phyloP scores from a whole-genome alignment of 768 basidiomycete genomes.

The Cyathus striatus region DNA sequence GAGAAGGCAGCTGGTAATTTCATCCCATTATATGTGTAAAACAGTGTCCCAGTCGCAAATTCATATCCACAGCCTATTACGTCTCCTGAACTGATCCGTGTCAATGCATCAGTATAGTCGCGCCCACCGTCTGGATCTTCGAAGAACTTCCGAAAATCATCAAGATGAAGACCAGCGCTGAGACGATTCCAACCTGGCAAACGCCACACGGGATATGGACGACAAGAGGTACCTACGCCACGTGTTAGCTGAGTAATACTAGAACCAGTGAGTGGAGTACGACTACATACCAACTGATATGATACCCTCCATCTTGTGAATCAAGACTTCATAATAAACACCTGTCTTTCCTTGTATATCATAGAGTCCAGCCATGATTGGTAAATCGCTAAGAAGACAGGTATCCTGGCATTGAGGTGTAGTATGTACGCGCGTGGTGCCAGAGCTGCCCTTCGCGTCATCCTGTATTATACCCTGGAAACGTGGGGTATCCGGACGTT shows the following conservation, averaged over 20 bases:
- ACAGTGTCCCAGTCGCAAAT: conserved; percentile 44
- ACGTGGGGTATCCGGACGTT: conserved; percentile 29
- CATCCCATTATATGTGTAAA: conserved; percentile 62
- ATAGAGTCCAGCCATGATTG: conserved; percentile 57
- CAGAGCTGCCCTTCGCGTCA: conserved; percentile 25
- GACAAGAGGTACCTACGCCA: conserved; percentile 60
- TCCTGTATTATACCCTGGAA: conserved; percentile 42
- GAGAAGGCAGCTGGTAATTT: conserved; percentile 53
- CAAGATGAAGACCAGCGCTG: conserved; percentile 62
- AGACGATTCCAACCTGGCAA: conserved; percentile 70
- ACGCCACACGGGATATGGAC: conserved; percentile 60
- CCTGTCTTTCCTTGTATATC: conserved; percentile 48
- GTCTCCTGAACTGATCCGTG: conserved; percentile 37
- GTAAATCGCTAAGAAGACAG: conserved; percentile 55
- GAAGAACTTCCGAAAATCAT: conserved; percentile 71
- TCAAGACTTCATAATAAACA: conserved; percentile 60
- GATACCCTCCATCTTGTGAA: conserved; percentile 52
- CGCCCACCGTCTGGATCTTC: conserved; percentile 63
- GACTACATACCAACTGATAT: conserved; percentile 49
- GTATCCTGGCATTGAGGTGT: conserved; percentile 36
- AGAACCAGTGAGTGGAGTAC: background rate
- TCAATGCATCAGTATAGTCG: conserved; percentile 36
- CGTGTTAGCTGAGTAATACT: conserved; percentile 41
- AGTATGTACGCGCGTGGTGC: conserved; percentile 38
- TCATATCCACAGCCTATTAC: conserved; percentile 63